These are phyloP conservation scores for Phytophthora hybrid DNA, from an alignment of 352 stramenopile genomes.

Conservation along the genomic window DNA sequence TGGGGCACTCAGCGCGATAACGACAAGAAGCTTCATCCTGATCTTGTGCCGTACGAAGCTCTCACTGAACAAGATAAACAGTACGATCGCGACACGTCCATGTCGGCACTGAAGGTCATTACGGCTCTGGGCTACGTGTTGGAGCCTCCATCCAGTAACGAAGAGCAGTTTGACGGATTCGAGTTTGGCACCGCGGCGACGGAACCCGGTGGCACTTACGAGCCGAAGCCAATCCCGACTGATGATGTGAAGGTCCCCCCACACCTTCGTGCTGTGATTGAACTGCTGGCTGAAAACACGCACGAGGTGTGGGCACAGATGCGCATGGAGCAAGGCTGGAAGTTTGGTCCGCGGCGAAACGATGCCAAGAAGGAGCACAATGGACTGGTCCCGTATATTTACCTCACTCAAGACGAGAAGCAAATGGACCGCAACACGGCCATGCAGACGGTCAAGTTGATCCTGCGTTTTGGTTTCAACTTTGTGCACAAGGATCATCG, in stretches of 20 bases:
- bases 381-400: conserved; percentile 81
- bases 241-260: conserved; percentile 67
- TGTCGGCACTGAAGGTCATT: conserved; percentile 83
- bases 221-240: conserved; percentile 68
- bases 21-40: conserved; percentile 68
- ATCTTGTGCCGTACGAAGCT: conserved; percentile 77
- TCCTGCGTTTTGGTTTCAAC: conserved; percentile 73
- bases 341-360: conserved; percentile 70
- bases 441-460: conserved; percentile 84
- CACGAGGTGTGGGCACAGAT: conserved; percentile 88
- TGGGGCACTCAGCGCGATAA: conserved; percentile 76
- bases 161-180: conserved; percentile 60
- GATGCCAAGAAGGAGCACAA: conserved; percentile 80
- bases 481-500: conserved; percentile 75
- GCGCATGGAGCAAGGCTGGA: conserved; percentile 84
- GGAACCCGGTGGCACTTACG: conserved; percentile 67
- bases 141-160: conserved; percentile 49
- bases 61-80: conserved; percentile 83
- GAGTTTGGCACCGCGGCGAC: conserved; percentile 61
- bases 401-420: conserved; percentile 81
- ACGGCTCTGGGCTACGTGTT: conserved; percentile 77
- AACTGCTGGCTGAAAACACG: conserved; percentile 82
- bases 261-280: conserved; percentile 73
- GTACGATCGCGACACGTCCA: conserved; percentile 84
- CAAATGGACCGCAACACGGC: conserved; percentile 89